phyloP scores from a whole-genome alignment of 345 rosid species.

The Rubroshorea leprosula region DNA sequence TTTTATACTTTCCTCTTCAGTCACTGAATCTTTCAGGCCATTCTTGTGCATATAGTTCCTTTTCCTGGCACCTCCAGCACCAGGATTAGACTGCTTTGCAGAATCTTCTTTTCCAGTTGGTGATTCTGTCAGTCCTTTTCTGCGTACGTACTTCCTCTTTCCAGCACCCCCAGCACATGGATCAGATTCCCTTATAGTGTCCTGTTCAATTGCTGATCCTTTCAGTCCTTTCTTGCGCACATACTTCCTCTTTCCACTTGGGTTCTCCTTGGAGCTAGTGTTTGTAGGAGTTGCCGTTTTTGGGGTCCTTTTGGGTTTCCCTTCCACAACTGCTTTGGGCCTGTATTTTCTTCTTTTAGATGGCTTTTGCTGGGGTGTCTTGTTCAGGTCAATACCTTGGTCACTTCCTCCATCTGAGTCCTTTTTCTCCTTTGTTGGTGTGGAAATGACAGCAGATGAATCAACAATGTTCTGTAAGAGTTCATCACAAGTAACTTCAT shows the following conservation, averaged over 20 bases:
- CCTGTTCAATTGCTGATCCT: slow-evolving; percentile 34
- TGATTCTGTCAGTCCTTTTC: slow-evolving; percentile 36
- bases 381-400: slow-evolving; percentile 56
- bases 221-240: slow-evolving; percentile 32
- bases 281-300: slow-evolving; percentile 34
- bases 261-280: slow-evolving; percentile 25
- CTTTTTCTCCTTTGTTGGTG: slow-evolving; percentile 26
- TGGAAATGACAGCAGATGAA: slow-evolving; percentile 31
- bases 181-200: slow-evolving; percentile 12
- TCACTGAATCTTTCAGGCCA: slow-evolving; percentile 35
- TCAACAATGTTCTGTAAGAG: slow-evolving; percentile 39
- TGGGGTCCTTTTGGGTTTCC: slow-evolving; percentile 43
- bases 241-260: slow-evolving; percentile 41
- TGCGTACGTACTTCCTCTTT: slow-evolving; percentile 41
- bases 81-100: not conserved
- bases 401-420: slow-evolving; percentile 23
- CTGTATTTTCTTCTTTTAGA: slow-evolving; percentile 70
- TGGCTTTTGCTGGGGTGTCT: slow-evolving; percentile 59
- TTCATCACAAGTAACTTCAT: slow-evolving; percentile 23
- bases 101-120: slow-evolving; percentile 26
- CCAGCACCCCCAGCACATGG: slow-evolving; percentile 7
- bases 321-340: slow-evolving; percentile 72
- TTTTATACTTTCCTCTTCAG: slow-evolving; percentile 22
- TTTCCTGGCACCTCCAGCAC: slow-evolving; percentile 18
- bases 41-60: slow-evolving; percentile 33